A percentile compares a stretch with the other conserved stretches of the same genome.
phyloP scores from a whole-genome alignment of 1,139 yeast species.

The Chernovozyma aurita region DNA sequence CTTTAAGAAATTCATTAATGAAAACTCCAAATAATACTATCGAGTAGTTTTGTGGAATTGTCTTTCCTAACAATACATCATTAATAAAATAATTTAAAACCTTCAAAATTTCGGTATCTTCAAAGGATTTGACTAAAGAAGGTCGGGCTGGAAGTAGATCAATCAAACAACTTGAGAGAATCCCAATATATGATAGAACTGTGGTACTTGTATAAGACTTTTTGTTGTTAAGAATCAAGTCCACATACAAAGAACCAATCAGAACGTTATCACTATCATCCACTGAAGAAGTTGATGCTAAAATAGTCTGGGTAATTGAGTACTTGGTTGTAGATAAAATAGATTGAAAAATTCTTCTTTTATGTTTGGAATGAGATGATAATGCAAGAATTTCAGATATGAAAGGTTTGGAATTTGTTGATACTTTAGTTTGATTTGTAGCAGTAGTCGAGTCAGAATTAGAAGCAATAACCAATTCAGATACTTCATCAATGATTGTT shows the following conservation, averaged over 20 bases:
- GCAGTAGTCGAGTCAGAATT: background rate
- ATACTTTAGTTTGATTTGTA: background rate
- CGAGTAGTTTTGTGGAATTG: slow-evolving; percentile 24
- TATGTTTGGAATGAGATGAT: slow-evolving; percentile 26
- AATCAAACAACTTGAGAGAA: slow-evolving; percentile 31
- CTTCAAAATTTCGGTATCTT: slow-evolving; percentile 11
- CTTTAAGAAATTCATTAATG: slow-evolving; percentile 36
- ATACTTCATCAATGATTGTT: background rate
- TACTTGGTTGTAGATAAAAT: slow-evolving; percentile 35
- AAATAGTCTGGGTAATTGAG: slow-evolving; percentile 19
- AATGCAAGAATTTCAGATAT: background rate
- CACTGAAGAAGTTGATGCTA: slow-evolving; percentile 25
- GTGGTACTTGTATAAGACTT: slow-evolving; percentile 3
- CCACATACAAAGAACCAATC: slow-evolving; percentile 10
- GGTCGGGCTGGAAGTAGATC: slow-evolving; percentile 42
- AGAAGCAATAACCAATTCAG: background rate
- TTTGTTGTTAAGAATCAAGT: slow-evolving; percentile 6
- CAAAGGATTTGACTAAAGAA: slow-evolving; percentile 24
- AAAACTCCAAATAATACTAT: slow-evolving; percentile 32
- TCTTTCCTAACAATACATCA: slow-evolving; percentile 44
- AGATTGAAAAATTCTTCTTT: slow-evolving; percentile 43
- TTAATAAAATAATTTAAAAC: slow-evolving; percentile 19
- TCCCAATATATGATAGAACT: slow-evolving; percentile 29
- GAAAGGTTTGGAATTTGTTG: no score
- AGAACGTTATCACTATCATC: no score